These are phyloP conservation scores for Chamaecrista fasciculata DNA, from an alignment of 306 rosid genomes.

Conservation along the genomic window DNA sequence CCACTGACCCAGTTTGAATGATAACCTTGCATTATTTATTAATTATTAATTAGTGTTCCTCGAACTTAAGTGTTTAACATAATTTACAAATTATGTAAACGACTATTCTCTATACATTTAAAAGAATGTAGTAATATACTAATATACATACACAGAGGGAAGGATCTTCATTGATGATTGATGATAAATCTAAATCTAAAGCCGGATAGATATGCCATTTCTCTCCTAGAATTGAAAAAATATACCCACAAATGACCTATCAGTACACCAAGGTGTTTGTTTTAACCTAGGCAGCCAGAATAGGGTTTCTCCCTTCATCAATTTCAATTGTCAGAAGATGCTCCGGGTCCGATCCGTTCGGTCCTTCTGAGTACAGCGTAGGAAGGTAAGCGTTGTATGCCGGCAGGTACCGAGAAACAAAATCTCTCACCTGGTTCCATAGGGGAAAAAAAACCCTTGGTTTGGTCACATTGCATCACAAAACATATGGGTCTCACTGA, in stretches of 20 bases:
- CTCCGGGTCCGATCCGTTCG: conserved; percentile 73
- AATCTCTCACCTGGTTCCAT: conserved; percentile 68
- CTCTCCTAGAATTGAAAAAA: conserved; percentile 37
- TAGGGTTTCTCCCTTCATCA: conserved; percentile 90
- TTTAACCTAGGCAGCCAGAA: conserved; percentile 46
- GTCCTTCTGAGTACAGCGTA: conserved; percentile 82
- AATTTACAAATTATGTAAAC: too few relatives aligned
- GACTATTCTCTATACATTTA: conserved; percentile 29
- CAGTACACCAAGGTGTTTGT: background rate
- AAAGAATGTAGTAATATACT: conserved; percentile 25
- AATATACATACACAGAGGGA: too few relatives aligned
- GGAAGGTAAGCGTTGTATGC: conserved; percentile 95
- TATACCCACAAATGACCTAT: background rate
- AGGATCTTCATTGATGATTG: conserved; percentile 9
- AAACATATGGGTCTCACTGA: too few relatives aligned
- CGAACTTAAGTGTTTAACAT: too few relatives aligned
- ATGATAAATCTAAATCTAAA: conserved; percentile 13
- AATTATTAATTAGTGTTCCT: too few relatives aligned
- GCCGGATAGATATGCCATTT: conserved; percentile 20
- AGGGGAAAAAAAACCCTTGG: conserved; percentile 15
- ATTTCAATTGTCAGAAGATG: conserved; percentile 70
- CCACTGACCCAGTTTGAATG: too few relatives aligned
- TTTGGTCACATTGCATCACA: conserved; percentile 14
- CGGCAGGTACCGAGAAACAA: conserved; percentile 92
- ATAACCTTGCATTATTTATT: too few relatives aligned